Evolutionary conservation across 2,329 filamentous ascomycete genomes (phyloP).

Genomic region (Ophiocordyceps sinensis): DNA sequence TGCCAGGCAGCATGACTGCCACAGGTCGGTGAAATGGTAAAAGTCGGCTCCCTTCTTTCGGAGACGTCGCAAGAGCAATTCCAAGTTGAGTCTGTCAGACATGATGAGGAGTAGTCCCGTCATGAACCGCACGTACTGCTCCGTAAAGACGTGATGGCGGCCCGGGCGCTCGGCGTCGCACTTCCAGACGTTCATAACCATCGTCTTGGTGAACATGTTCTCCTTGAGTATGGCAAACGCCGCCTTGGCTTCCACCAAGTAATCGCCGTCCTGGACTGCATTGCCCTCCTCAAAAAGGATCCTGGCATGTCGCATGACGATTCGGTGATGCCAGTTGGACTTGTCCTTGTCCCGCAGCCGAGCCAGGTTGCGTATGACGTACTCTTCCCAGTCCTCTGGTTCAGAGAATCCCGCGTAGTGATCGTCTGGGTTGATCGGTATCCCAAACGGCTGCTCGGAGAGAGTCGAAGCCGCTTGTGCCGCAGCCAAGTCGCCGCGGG

Average conservation of each 20-base stretch:
- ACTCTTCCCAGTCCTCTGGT: constrained; percentile 45
- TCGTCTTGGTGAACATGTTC: constrained; percentile 78
- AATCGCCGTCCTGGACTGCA: constrained; percentile 24
- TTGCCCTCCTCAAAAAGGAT: constrained; percentile 36
- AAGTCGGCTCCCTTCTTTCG: constrained; percentile 70
- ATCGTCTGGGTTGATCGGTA: constrained; percentile 17
- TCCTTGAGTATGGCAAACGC: constrained; percentile 63
- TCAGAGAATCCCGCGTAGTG: constrained; percentile 20
- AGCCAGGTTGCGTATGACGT: constrained; percentile 35
- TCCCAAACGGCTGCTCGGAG: constrained; percentile 39
- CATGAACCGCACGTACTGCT: constrained; percentile 74
- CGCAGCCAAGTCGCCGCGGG: constrained; percentile 30
- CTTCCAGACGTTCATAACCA: constrained; percentile 90
- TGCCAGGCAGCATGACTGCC: constrained; percentile 39
- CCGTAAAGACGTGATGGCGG: constrained; percentile 82
- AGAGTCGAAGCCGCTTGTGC: constrained; percentile 37
- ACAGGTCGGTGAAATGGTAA: constrained; percentile 46
- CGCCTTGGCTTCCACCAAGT: constrained; percentile 54
- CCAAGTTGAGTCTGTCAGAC: constrained; percentile 60
- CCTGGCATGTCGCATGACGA: constrained; percentile 58
- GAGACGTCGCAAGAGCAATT: constrained; percentile 63
- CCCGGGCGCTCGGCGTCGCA: constrained; percentile 74
- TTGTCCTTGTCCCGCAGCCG: constrained; percentile 61
- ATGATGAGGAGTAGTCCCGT: constrained; percentile 59
- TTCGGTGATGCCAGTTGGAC: constrained; percentile 88